phyloP scores from a whole-genome alignment of 805 yeast species.

The Saccharomycopsis capsularis region DNA sequence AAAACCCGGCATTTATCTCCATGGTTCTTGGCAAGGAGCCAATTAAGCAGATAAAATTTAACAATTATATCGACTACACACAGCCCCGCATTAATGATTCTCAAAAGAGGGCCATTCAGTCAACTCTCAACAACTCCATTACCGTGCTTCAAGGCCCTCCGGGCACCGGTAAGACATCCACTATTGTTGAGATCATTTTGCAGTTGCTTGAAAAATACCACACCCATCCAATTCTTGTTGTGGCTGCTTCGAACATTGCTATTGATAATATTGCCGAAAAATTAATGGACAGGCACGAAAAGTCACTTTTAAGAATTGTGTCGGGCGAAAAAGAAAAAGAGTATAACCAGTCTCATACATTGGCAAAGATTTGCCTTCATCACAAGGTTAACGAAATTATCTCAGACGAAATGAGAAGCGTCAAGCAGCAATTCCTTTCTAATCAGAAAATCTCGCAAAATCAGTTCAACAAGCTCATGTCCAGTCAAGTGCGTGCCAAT shows the following conservation, averaged over 20 bases:
- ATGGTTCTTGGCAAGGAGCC: conserved; percentile 51
- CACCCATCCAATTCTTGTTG: conserved; percentile 60
- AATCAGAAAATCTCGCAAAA: conserved; percentile 39
- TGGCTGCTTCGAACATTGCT: conserved; percentile 71
- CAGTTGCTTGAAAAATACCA: conserved; percentile 49
- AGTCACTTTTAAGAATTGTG: conserved; percentile 50
- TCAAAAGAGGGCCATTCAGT: conserved; percentile 48
- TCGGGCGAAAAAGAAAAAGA: conserved; percentile 56
- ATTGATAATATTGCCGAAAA: conserved; percentile 73
- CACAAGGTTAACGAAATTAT: conserved; percentile 47
- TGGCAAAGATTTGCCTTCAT: conserved; percentile 57
- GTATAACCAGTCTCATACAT: conserved; percentile 49
- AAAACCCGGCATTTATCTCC: conserved; percentile 43
- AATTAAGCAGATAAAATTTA: conserved; percentile 49
- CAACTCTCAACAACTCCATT: conserved; percentile 43
- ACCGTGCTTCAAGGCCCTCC: conserved; percentile 74
- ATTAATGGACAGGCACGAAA: conserved; percentile 42
- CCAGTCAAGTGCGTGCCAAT: conserved; percentile 38
- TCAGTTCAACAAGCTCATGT: conserved; percentile 44
- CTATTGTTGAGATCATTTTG: conserved; percentile 55
- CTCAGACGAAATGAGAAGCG: conserved; percentile 38
- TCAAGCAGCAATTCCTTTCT: conserved; percentile 36
- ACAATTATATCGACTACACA: conserved; percentile 44
- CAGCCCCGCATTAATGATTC: conserved; percentile 49
- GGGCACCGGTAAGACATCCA: conserved; percentile 67